Conservation (phyloP, 352 stramenopile species). For the Pseudoperonospora humuli region DNA sequence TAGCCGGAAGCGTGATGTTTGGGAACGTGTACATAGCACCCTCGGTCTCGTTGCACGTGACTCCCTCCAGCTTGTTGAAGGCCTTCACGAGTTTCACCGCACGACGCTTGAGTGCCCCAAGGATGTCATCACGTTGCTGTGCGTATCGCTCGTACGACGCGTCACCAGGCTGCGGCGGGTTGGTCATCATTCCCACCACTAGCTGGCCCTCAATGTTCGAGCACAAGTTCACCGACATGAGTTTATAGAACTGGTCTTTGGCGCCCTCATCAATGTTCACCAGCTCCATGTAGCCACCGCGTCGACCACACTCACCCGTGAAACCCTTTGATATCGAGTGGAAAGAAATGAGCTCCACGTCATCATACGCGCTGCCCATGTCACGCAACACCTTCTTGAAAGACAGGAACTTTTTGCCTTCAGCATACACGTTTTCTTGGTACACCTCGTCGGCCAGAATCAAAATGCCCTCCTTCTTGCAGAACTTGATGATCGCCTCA, state of each 20-base stretch:
- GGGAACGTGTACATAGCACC: slow-evolving; percentile 99
- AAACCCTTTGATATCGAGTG: slow-evolving; percentile 98
- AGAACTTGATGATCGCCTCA: slow-evolving; percentile 94
- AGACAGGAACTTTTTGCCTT: slow-evolving; percentile 89
- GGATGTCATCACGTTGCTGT: slow-evolving; percentile 88
- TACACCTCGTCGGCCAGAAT: slow-evolving; percentile 99
- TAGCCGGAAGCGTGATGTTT: slow-evolving; percentile 84
- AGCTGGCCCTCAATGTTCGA: slow-evolving; percentile 96
- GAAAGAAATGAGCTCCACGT: slow-evolving; percentile 97
- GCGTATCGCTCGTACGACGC: slow-evolving; percentile 86
- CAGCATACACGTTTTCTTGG: slow-evolving; percentile 98
- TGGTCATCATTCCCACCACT: slow-evolving; percentile 97
- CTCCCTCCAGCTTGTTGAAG: slow-evolving; percentile 93
- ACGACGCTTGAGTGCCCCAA: slow-evolving; percentile 91
- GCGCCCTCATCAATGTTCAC: slow-evolving; percentile 89
- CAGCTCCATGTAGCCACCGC: slow-evolving; percentile 96
- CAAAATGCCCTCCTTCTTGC: slow-evolving; percentile 90
- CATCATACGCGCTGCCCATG: slow-evolving; percentile 69
- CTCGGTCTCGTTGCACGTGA: slow-evolving; percentile 95
- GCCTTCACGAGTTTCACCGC: slow-evolving; percentile 89
- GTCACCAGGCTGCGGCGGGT: slow-evolving; percentile 87
- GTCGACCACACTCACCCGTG: slow-evolving; percentile 96
- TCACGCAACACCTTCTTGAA: slow-evolving; percentile 93
- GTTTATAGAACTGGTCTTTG: slow-evolving; percentile 98
- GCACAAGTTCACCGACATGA: slow-evolving; percentile 96